Evolutionary conservation across 2,329 filamentous ascomycete genomes (phyloP).

Genomic region (Aspergillus ustus): DNA sequence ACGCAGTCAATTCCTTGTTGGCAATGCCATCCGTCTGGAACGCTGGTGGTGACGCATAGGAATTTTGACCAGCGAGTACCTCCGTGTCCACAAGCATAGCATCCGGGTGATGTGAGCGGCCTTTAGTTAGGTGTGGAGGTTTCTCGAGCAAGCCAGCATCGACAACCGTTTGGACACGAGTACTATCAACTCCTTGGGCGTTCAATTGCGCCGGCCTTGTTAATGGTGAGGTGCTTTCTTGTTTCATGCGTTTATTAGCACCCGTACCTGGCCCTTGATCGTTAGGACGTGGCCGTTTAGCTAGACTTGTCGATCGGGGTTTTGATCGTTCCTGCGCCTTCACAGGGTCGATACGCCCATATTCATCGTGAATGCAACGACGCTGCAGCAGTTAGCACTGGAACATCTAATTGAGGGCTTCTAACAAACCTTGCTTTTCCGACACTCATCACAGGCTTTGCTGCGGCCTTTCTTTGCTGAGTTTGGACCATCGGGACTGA

Average conservation of each 20-base stretch:
- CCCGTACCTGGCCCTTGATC: constrained; percentile 41
- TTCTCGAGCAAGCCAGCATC: constrained; percentile 10
- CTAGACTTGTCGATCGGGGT: constrained; percentile 60
- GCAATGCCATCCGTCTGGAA: constrained; percentile 41
- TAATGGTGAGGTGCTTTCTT: constrained; percentile 37
- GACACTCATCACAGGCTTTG: constrained; percentile 69
- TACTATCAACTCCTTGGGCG: constrained; percentile 24
- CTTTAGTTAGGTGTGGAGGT: constrained; percentile 10
- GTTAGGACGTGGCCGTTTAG: constrained; percentile 57
- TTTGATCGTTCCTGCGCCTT: constrained; percentile 66
- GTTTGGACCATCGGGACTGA: constrained; percentile 38
- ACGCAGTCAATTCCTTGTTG: constrained; percentile 32
- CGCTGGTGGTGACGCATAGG: constrained; percentile 45
- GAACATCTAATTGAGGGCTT: background rate
- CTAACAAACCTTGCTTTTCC: constrained; percentile 66
- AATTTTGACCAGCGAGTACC: constrained; percentile 28
- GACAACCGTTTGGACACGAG: constrained; percentile 20
- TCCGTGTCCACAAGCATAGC: constrained; percentile 27
- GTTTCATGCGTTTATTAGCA: constrained; percentile 40
- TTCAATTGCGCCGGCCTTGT: constrained; percentile 28
- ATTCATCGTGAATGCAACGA: constrained; percentile 69
- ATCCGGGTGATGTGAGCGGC: constrained; percentile 20
- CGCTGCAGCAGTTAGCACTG: constrained; percentile 52
- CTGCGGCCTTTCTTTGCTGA: constrained; percentile 62
- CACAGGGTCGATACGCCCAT: constrained; percentile 66